These are phyloP conservation scores for Mycena galopus DNA, from an alignment of 768 basidiomycete genomes.

Conservation along the genomic window DNA sequence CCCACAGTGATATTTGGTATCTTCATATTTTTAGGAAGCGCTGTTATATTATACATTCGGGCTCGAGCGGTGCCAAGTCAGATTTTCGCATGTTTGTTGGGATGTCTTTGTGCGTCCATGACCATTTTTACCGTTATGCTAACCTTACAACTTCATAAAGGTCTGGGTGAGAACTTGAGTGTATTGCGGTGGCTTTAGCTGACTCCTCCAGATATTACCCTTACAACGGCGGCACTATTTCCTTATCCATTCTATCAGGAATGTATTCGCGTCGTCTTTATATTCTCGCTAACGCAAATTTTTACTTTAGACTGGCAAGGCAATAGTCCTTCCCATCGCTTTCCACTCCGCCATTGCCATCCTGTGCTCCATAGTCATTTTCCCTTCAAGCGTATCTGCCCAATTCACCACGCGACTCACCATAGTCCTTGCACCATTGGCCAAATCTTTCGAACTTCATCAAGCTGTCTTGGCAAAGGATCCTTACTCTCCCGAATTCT, in stretches of 20 bases:
- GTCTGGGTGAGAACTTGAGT: constrained; percentile 56
- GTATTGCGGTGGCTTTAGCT: neutral
- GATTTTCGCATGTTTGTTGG: constrained; percentile 66
- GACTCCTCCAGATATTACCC: constrained; percentile 61
- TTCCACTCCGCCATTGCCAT: constrained; percentile 73
- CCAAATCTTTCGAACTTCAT: constrained; percentile 61
- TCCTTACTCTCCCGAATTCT: constrained; percentile 57
- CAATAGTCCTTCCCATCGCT: constrained; percentile 67
- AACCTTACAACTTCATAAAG: neutral
- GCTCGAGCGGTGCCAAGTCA: constrained; percentile 74
- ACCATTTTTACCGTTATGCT: neutral
- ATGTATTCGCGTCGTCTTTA: constrained; percentile 28
- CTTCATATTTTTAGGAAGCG: constrained; percentile 74
- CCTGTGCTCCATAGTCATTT: constrained; percentile 64
- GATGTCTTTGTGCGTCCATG: constrained; percentile 60
- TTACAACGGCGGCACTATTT: constrained; percentile 70
- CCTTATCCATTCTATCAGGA: constrained; percentile 75
- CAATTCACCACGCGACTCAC: constrained; percentile 66
- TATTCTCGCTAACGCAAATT: constrained; percentile 16
- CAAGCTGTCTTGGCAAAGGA: constrained; percentile 57
- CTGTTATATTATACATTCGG: constrained; percentile 69
- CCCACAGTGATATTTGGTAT: constrained; percentile 71
- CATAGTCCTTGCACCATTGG: constrained; percentile 62
- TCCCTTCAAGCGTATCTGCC: constrained; percentile 74
- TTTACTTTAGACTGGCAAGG: constrained; percentile 57